Percentiles rank a stretch among this genome's conserved stretches.
These are phyloP conservation scores for Coleophoma crateriformis DNA, from an alignment of 2,329 filamentous ascomycete genomes.

Conservation along the genomic window DNA sequence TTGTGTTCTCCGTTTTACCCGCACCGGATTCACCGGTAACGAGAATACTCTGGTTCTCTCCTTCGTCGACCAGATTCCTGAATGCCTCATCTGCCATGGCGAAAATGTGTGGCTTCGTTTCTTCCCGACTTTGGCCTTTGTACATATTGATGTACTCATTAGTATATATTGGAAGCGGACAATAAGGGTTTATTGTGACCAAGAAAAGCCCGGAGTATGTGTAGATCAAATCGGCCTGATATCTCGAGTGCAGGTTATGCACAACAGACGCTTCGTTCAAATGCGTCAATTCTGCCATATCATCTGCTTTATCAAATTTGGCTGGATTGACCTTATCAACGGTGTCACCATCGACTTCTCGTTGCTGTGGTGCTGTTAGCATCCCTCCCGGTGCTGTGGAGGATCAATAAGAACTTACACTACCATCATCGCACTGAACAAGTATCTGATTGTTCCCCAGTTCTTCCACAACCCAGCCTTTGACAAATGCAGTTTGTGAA, in stretches of 20 bases:
- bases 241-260: slow-evolving; percentile 91
- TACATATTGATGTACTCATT: slow-evolving; percentile 99
- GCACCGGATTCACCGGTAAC: slow-evolving; percentile 98
- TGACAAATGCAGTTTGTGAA: slow-evolving; percentile 79
- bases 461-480: slow-evolving; percentile 88
- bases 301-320: slow-evolving; percentile 98
- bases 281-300: slow-evolving; percentile 98
- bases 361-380: slow-evolving; percentile 54
- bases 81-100: slow-evolving; percentile 97
- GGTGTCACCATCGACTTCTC: slow-evolving; percentile 76
- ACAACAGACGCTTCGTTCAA: slow-evolving; percentile 97
- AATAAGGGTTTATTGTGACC: slow-evolving; percentile 96
- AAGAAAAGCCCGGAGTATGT: slow-evolving; percentile 97
- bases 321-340: slow-evolving; percentile 99
- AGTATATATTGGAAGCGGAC: slow-evolving; percentile 87
- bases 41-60: slow-evolving; percentile 92
- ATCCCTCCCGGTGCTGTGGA: not conserved
- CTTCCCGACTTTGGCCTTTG: slow-evolving; percentile 82
- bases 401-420: slow-evolving; percentile 45
- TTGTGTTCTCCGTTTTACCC: slow-evolving; percentile 98
- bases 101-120: slow-evolving; percentile 95
- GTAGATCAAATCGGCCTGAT: slow-evolving; percentile 94
- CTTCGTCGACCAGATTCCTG: slow-evolving; percentile 90
- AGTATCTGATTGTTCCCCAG: slow-evolving; percentile 62
- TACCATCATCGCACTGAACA: slow-evolving; percentile 92